Evolutionary conservation across 352 stramenopile genomes (phyloP).

Genomic region (Pythium pyrilobum): DNA sequence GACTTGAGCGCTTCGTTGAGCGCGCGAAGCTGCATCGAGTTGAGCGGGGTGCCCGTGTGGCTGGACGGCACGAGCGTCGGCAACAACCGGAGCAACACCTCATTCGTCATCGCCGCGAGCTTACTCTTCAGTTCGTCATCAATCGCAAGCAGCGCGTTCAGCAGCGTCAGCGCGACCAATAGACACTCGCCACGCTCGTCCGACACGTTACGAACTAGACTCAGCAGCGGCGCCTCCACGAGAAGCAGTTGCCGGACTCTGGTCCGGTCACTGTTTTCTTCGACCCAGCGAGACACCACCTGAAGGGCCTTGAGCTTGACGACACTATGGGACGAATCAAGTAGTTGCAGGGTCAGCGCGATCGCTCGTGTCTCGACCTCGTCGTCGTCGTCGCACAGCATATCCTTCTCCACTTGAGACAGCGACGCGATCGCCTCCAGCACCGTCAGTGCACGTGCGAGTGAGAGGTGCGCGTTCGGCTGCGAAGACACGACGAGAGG

Average conservation of each 20-base stretch:
- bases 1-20: slow-evolving; percentile 44
- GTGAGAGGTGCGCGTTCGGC: slow-evolving; percentile 24
- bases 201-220: slow-evolving; percentile 43
- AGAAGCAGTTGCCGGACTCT: slow-evolving; percentile 19
- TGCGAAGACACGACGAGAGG: slow-evolving; percentile 18
- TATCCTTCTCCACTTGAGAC: slow-evolving; percentile 20
- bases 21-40: slow-evolving; percentile 9
- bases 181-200: slow-evolving; percentile 35
- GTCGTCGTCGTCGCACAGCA: slow-evolving; percentile 24
- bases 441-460: slow-evolving; percentile 40
- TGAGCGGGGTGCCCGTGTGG: background rate
- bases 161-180: slow-evolving; percentile 34
- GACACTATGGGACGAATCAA: slow-evolving; percentile 28
- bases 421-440: slow-evolving; percentile 40
- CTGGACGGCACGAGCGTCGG: slow-evolving; percentile 16
- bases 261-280: slow-evolving; percentile 28
- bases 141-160: slow-evolving; percentile 39
- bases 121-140: slow-evolving; percentile 51
- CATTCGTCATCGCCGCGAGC: slow-evolving; percentile 52
- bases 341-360: slow-evolving; percentile 32
- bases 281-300: slow-evolving; percentile 36
- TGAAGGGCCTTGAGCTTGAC: slow-evolving; percentile 50
- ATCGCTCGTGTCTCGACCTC: slow-evolving; percentile 26
- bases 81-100: slow-evolving; percentile 50
- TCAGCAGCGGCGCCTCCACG: slow-evolving; percentile 32